Evolutionary conservation across 768 basidiomycete species (phyloP).

Genomic region (Myochromella boudieri): DNA sequence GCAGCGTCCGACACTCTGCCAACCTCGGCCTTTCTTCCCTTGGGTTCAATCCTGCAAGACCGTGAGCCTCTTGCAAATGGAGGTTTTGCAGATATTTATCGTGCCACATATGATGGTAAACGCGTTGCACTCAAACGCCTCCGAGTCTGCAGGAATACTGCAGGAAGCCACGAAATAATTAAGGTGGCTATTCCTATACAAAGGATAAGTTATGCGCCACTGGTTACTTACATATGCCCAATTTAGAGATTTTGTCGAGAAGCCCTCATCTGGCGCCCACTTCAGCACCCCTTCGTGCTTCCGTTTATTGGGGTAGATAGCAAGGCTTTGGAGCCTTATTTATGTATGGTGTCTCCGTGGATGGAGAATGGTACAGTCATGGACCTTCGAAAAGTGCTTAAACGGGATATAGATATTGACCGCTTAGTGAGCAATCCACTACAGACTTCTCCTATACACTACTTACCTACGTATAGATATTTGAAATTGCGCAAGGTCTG

Average conservation of each 20-base stretch:
- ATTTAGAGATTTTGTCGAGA: conserved; percentile 25
- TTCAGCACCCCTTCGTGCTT: conserved; percentile 24
- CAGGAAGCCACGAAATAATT: conserved; percentile 16
- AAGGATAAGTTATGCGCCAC: too few relatives aligned
- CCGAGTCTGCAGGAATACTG: conserved; percentile 21
- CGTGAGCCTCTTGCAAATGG: conserved; percentile 24
- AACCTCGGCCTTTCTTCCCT: conserved; percentile 20
- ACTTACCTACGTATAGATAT: conserved; percentile 9
- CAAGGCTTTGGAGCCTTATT: conserved; percentile 20
- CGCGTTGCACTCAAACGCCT: conserved; percentile 28
- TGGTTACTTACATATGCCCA: too few relatives aligned
- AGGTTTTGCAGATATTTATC: conserved; percentile 29
- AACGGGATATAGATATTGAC: conserved; percentile 16
- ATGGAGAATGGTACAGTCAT: conserved; percentile 23
- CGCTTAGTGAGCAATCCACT: conserved; percentile 13
- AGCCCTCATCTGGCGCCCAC: conserved; percentile 26
- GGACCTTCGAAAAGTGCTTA: conserved; percentile 16
- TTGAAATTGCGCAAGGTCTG: conserved; percentile 17
- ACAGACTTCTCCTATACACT: neutral
- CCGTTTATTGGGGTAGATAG: conserved; percentile 27
- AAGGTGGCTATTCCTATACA: conserved; percentile 13
- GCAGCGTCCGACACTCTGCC: conserved; percentile 23
- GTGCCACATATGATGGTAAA: conserved; percentile 18
- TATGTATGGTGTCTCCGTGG: conserved; percentile 27
- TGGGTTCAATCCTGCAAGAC: conserved; percentile 19